phyloP scores from a whole-genome alignment of 1,284 basidiomycete species.

The Ustilago curta region DNA sequence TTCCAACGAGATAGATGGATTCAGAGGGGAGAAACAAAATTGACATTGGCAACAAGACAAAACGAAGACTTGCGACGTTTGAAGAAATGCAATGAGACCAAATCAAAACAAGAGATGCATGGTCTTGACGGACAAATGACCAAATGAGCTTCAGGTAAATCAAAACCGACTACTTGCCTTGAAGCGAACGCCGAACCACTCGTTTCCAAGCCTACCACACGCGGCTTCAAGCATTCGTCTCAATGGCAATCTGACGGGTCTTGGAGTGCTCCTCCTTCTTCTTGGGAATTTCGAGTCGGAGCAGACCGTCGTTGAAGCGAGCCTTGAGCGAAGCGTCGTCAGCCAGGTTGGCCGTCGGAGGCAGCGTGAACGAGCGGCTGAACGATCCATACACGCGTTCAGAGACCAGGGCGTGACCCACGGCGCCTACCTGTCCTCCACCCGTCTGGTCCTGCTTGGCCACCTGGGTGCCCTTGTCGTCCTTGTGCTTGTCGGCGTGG shows the following conservation, averaged over 20 bases:
- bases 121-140: neutral
- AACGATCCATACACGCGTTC: constrained; percentile 56
- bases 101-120: neutral
- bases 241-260: constrained; percentile 51
- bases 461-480: constrained; percentile 26
- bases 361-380: constrained; percentile 56
- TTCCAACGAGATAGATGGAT: no score
- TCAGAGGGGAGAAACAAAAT: no score
- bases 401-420: constrained; percentile 45
- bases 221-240: constrained; percentile 22
- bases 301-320: constrained; percentile 54
- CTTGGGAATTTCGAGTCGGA: constrained; percentile 57
- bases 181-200: no score
- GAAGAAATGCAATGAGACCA: neutral
- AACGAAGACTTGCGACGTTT: no score
- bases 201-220: neutral
- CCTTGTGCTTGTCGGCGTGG: constrained; percentile 1
- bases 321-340: constrained; percentile 50
- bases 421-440: constrained; percentile 20
- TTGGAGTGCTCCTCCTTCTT: constrained; percentile 52
- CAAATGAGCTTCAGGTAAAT: neutral
- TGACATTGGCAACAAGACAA: neutral
- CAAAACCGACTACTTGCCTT: neutral
- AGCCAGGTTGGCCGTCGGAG: constrained; percentile 41
- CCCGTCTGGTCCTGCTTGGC: constrained; percentile 31